phyloP scores from a whole-genome alignment of 768 basidiomycete species.

The Tulasnella sp. region DNA sequence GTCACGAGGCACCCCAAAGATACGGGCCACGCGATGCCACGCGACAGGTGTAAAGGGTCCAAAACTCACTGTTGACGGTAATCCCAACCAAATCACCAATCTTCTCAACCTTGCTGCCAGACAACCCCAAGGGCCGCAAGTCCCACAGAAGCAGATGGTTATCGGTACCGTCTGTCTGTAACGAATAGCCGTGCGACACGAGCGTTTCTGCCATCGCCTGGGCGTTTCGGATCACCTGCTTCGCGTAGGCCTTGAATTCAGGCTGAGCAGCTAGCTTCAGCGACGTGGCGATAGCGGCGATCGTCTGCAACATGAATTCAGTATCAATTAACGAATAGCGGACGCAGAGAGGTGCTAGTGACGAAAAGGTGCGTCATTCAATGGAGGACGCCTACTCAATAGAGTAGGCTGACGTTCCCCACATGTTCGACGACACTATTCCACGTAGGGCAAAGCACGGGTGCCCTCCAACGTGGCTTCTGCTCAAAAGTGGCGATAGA shows the following conservation, averaged over 20 bases:
- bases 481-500: not conserved
- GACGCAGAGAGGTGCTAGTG: not conserved
- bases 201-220: constrained; percentile 61
- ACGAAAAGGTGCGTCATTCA: too few species aligned
- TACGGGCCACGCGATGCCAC: not conserved
- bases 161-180: constrained; percentile 93
- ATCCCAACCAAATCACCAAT: constrained; percentile 94
- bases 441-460: not conserved
- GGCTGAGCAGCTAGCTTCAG: constrained; percentile 85
- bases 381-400: too few species aligned
- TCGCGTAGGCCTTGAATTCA: constrained; percentile 80
- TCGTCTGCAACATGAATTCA: too few species aligned
- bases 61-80: constrained; percentile 77
- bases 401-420: too few species aligned
- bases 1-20: not conserved
- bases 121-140: constrained; percentile 83
- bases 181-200: constrained; percentile 73
- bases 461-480: not conserved
- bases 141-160: constrained; percentile 99
- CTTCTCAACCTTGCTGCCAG: constrained; percentile 98
- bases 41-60: not conserved
- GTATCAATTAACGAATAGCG: not conserved
- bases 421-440: too few species aligned
- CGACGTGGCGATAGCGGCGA: constrained; percentile 87
- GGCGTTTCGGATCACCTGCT: constrained; percentile 88